These are phyloP conservation scores for Xylariaceae sp. DNA, from an alignment of 2,329 filamentous ascomycete species.

Conservation along the genomic window DNA sequence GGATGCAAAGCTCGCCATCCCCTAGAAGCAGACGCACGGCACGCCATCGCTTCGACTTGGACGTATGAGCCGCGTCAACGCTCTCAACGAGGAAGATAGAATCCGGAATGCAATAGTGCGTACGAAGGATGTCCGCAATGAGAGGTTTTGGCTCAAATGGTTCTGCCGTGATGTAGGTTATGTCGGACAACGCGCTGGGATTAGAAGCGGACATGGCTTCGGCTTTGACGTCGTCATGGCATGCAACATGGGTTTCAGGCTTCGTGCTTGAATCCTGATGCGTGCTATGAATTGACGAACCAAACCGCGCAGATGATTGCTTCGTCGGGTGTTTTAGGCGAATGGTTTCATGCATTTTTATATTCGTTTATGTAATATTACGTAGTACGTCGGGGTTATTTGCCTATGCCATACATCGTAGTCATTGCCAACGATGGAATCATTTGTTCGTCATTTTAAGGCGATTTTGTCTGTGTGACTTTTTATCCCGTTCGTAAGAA, in stretches of 20 bases:
- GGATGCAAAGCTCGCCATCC: slow-evolving; percentile 51
- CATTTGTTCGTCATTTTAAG: no score
- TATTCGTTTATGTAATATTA: no score
- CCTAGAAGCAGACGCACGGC: slow-evolving; percentile 45
- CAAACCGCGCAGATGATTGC: no score
- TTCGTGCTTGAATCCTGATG: no score
- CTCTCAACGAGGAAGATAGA: slow-evolving; percentile 48
- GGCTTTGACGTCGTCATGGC: slow-evolving; percentile 19
- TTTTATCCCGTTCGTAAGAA: no score
- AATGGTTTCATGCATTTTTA: no score
- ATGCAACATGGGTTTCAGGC: neutral
- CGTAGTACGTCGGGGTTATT: no score
- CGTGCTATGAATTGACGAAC: no score
- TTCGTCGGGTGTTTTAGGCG: no score
- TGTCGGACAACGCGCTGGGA: slow-evolving; percentile 21
- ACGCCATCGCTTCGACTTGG: slow-evolving; percentile 37
- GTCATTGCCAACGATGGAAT: no score
- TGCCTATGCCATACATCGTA: no score
- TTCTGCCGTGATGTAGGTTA: slow-evolving; percentile 29
- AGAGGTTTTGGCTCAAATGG: slow-evolving; percentile 36
- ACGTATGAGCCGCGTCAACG: slow-evolving; percentile 36
- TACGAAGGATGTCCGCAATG: slow-evolving; percentile 45
- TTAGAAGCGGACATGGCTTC: slow-evolving; percentile 26
- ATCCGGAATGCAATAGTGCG: slow-evolving; percentile 42
- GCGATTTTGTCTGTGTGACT: no score